Conservation (phyloP, 2,329 filamentous ascomycete species). For the Phyllosticta ampelicida region DNA sequence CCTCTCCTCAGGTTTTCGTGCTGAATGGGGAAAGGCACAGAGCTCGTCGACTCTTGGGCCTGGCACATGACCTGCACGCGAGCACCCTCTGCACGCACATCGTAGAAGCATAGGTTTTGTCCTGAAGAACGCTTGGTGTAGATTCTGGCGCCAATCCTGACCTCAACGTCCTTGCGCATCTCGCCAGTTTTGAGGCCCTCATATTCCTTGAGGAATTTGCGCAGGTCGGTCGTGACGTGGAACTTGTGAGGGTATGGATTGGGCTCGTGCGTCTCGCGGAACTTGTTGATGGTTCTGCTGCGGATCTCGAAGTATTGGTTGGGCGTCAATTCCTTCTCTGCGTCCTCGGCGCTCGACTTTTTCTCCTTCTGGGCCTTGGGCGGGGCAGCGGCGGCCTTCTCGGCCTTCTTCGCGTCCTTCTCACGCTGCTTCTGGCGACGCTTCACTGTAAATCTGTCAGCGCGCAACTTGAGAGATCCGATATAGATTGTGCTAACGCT, state of each 20-base stretch:
- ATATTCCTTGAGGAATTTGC: conserved; percentile 69
- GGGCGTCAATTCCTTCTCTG: conserved; percentile 62
- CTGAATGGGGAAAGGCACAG: conserved; percentile 68
- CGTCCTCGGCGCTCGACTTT: conserved; percentile 49
- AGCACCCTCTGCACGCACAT: conserved; percentile 62
- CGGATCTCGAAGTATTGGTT: conserved; percentile 97
- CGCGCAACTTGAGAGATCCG: conserved; percentile 15
- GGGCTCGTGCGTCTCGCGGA: conserved; percentile 60
- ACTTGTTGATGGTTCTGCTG: conserved; percentile 66
- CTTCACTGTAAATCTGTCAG: conserved; percentile 57
- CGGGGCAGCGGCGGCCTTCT: conserved; percentile 63
- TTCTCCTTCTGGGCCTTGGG: conserved; percentile 50
- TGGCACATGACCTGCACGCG: conserved; percentile 91
- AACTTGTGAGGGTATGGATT: conserved; percentile 84
- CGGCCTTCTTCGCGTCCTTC: conserved; percentile 77
- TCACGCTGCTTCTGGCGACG: conserved; percentile 86
- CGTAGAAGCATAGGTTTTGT: conserved; percentile 84
- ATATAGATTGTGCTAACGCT: conserved; percentile 19
- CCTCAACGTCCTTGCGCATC: conserved; percentile 59
- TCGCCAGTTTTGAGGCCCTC: conserved; percentile 81
- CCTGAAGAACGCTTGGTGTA: conserved; percentile 67
- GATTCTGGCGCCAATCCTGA: conserved; percentile 75
- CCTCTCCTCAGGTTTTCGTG: conserved; percentile 82
- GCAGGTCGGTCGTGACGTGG: conserved; percentile 71
- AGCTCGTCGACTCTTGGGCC: conserved; percentile 61